Evolutionary conservation across 2,329 filamentous ascomycete genomes (phyloP).

Genomic region (Aphanocladium album): DNA sequence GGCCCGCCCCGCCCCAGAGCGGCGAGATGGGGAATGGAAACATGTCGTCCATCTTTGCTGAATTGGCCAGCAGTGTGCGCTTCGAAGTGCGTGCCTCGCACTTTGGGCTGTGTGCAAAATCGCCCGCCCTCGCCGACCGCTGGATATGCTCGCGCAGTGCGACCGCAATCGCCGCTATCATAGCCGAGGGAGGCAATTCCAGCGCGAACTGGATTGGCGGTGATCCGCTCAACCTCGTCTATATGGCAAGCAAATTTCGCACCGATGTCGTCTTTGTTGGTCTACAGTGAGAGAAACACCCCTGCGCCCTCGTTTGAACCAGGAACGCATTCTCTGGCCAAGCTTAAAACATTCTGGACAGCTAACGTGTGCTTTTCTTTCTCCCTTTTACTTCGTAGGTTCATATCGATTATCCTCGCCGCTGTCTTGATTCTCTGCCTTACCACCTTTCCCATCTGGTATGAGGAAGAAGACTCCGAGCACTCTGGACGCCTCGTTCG

Average conservation of each 20-base stretch:
- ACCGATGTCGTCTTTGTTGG: conserved; percentile 3
- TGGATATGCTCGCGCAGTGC: neutral
- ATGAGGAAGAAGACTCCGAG: neutral
- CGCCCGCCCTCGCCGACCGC: neutral
- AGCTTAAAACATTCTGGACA: too few relatives aligned
- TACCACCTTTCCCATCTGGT: neutral
- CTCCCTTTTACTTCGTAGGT: neutral
- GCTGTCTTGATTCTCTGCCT: neutral
- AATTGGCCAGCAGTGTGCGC: neutral
- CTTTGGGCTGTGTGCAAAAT: conserved; percentile 3
- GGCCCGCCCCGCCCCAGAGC: neutral
- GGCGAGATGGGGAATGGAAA: neutral
- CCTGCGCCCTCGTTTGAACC: too few relatives aligned
- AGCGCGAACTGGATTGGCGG: neutral
- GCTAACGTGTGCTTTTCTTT: neutral
- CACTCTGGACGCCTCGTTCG: neutral
- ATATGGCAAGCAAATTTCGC: neutral
- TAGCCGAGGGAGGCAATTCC: neutral
- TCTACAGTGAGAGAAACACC: neutral
- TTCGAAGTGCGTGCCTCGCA: conserved; percentile 5
- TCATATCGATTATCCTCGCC: neutral
- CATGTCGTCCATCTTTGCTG: neutral
- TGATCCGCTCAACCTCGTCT: conserved; percentile 8
- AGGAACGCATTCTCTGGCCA: too few relatives aligned
- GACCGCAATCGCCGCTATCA: neutral